Evolutionary conservation across 78 protist species (phyloP).

Genomic region (Mantamonas sphyraenae): DNA sequence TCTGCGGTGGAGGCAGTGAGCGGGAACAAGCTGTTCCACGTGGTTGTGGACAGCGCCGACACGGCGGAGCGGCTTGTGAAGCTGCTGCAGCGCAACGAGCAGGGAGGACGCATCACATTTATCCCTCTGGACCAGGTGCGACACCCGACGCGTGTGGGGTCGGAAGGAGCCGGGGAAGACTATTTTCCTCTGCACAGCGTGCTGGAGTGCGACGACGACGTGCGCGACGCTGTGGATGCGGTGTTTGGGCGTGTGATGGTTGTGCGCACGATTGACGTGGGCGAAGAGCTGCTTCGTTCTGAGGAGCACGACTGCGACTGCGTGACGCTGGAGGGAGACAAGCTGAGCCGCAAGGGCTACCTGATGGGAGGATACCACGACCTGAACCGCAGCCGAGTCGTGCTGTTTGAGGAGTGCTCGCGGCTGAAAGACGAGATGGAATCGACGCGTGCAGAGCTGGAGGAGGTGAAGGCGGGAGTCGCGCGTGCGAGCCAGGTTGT

Average conservation of each 20-base stretch:
- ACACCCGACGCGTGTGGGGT: background rate
- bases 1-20: conserved; percentile 83
- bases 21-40: conserved; percentile 78
- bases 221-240: conserved; percentile 23
- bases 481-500: background rate
- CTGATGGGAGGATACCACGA: conserved; percentile 89
- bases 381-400: conserved; percentile 15
- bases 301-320: conserved; percentile 43
- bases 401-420: background rate
- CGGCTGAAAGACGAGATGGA: no score
- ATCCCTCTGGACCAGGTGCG: conserved; percentile 78
- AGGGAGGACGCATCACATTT: conserved; percentile 84
- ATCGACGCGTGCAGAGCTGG: background rate
- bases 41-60: conserved; percentile 86
- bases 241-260: conserved; percentile 75
- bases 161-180: conserved; percentile 7
- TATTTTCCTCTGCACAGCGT: background rate
- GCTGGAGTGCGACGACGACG: background rate
- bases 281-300: conserved; percentile 29
- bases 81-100: conserved; percentile 17
- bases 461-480: background rate
- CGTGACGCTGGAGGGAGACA: conserved; percentile 86
- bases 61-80: conserved; percentile 36
- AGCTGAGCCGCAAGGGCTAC: conserved; percentile 75
- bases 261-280: conserved; percentile 54